These are phyloP conservation scores for Phytophthora pini DNA, from an alignment of 352 stramenopile species.

Conservation along the genomic window DNA sequence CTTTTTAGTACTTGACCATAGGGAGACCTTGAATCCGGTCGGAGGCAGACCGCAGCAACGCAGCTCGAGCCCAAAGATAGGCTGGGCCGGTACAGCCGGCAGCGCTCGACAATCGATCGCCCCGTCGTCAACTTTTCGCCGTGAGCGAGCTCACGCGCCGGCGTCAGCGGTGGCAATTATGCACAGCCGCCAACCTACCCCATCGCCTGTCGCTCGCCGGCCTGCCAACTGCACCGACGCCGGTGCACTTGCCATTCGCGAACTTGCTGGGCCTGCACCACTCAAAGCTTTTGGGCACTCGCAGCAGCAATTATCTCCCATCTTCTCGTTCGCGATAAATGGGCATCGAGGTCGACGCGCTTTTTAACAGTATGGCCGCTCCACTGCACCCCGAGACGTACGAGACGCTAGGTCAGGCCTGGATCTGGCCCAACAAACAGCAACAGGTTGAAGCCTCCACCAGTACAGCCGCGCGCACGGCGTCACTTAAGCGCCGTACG, in stretches of 20 bases:
- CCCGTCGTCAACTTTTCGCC: constrained; percentile 25
- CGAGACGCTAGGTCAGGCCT: constrained; percentile 45
- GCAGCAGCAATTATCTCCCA: constrained; percentile 7
- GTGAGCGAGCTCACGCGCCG: constrained; percentile 17
- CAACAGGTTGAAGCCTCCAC: constrained; percentile 35
- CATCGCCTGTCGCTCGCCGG: constrained; percentile 30
- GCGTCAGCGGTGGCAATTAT: constrained; percentile 22
- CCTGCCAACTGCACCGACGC: constrained; percentile 1
- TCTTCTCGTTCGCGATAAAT: constrained; percentile 9
- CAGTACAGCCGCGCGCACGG: constrained; percentile 19
- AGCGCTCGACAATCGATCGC: constrained; percentile 29
- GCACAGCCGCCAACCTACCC: constrained; percentile 20
- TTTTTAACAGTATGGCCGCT: constrained; percentile 22
- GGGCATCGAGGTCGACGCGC: constrained; percentile 24
- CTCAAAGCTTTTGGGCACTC: constrained; percentile 2
- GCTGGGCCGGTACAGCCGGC: constrained; percentile 2
- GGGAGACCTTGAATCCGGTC: constrained; percentile 30
- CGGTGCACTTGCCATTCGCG: constrained; percentile 24
- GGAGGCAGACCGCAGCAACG: constrained; percentile 24
- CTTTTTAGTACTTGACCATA: constrained; percentile 12
- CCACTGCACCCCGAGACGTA: constrained; percentile 39
- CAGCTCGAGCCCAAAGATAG: constrained; percentile 24
- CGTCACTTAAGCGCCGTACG: constrained; percentile 41
- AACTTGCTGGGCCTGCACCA: constrained; percentile 29
- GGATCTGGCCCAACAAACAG: constrained; percentile 45